A percentile compares a stretch with the other conserved stretches of the same genome.
Evolutionary conservation across 2,329 filamentous ascomycete genomes (phyloP).

Genomic region (Pyrenophora tritici-repentis): DNA sequence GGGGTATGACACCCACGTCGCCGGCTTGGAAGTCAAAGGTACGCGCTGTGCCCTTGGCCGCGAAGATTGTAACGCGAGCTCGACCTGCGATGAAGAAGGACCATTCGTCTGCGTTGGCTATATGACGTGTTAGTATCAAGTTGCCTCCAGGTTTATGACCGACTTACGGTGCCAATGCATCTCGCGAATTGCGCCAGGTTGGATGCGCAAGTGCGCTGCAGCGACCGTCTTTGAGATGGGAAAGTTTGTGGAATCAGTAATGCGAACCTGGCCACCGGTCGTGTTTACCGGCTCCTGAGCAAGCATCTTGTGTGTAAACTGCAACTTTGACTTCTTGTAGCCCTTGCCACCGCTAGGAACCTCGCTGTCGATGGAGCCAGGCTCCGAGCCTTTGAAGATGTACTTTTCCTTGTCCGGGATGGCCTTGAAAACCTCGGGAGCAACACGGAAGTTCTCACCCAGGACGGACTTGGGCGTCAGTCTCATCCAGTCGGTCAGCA

Average conservation of each 20-base stretch:
- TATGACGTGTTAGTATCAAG: not conserved
- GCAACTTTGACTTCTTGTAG: slow-evolving; percentile 68
- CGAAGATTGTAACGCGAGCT: slow-evolving; percentile 76
- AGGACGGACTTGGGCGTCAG: slow-evolving; percentile 75
- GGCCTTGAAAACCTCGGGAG: slow-evolving; percentile 70
- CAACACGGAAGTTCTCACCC: slow-evolving; percentile 75
- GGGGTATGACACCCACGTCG: slow-evolving; percentile 77
- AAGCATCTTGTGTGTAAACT: slow-evolving; percentile 74
- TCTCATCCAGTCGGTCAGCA: slow-evolving; percentile 74
- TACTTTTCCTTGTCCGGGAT: slow-evolving; percentile 72
- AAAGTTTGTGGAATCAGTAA: slow-evolving; percentile 78
- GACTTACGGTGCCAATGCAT: slow-evolving; percentile 75
- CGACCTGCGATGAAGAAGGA: slow-evolving; percentile 76
- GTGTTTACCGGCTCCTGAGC: slow-evolving; percentile 69
- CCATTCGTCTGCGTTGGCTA: slow-evolving; percentile 73
- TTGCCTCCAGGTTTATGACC: no score
- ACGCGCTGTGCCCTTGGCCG: slow-evolving; percentile 67
- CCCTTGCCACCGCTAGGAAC: slow-evolving; percentile 60
- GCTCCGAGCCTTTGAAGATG: slow-evolving; percentile 73
- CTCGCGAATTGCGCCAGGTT: slow-evolving; percentile 73
- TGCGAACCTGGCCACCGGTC: slow-evolving; percentile 72
- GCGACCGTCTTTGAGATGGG: slow-evolving; percentile 74
- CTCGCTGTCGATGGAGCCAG: slow-evolving; percentile 68
- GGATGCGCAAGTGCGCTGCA: slow-evolving; percentile 71
- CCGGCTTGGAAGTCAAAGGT: slow-evolving; percentile 78